Percentiles rank a stretch among this genome's conserved stretches.
These are phyloP conservation scores for Penicillium sp. DNA, from an alignment of 2,329 filamentous ascomycete genomes.

Conservation along the genomic window DNA sequence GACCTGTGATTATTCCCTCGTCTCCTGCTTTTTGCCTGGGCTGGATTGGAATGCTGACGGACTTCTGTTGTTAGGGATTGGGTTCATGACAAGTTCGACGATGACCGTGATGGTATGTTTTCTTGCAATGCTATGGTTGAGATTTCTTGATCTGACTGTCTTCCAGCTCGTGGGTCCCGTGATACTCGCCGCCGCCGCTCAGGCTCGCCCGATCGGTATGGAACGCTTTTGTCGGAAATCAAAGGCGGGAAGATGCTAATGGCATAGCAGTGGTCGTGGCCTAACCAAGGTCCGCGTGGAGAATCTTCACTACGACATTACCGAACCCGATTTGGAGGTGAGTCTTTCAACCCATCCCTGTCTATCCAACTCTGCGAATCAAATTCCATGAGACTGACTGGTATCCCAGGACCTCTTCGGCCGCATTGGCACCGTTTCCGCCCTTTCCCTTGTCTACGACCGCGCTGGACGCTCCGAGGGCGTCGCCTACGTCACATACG, in stretches of 20 bases:
- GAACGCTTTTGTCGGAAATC: background rate
- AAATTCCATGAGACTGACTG: background rate
- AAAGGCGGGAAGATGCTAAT: slow-evolving; percentile 22
- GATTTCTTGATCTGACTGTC: slow-evolving; percentile 28
- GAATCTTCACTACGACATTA: slow-evolving; percentile 91
- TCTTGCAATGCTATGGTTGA: slow-evolving; percentile 10
- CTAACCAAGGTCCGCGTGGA: slow-evolving; percentile 81
- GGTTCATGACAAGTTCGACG: slow-evolving; percentile 91
- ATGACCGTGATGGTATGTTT: slow-evolving; percentile 63
- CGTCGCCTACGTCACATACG: slow-evolving; percentile 82
- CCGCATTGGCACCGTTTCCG: slow-evolving; percentile 73
- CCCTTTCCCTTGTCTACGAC: slow-evolving; percentile 79
- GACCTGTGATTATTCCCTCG: slow-evolving; percentile 47
- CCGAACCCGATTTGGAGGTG: slow-evolving; percentile 81
- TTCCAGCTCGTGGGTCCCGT: slow-evolving; percentile 51
- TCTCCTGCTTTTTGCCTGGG: background rate
- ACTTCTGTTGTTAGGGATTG: slow-evolving; percentile 70
- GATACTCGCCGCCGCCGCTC: slow-evolving; percentile 50
- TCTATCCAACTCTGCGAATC: background rate
- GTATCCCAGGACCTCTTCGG: slow-evolving; percentile 73
- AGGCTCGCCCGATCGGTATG: slow-evolving; percentile 47
- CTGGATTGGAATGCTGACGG: slow-evolving; percentile 15
- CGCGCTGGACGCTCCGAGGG: slow-evolving; percentile 87
- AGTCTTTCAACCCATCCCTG: slow-evolving; percentile 18
- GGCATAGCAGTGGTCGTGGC: slow-evolving; percentile 54